Evolutionary conservation across 2,329 filamentous ascomycete genomes (phyloP).

Genomic region (Hypoxylon sp.): DNA sequence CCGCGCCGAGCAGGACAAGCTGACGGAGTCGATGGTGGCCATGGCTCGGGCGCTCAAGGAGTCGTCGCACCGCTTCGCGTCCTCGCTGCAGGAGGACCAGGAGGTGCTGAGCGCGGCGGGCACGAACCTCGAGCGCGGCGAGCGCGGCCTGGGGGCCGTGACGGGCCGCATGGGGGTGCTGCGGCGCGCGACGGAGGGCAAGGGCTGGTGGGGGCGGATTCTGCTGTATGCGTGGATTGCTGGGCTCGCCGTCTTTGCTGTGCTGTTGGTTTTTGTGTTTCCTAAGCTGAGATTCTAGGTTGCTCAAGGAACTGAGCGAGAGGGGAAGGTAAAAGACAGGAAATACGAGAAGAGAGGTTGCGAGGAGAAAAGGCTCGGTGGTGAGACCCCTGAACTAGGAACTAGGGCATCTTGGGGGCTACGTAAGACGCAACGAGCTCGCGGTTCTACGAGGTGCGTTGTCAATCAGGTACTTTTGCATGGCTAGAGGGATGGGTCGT

Average conservation of each 20-base stretch:
- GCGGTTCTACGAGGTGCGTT: constrained; percentile 25
- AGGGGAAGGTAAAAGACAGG: background rate
- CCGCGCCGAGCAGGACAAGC: constrained; percentile 82
- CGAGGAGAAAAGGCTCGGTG: background rate
- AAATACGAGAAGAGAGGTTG: background rate
- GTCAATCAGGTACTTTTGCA: constrained; percentile 8
- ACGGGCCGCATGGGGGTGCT: constrained; percentile 82
- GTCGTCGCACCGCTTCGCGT: constrained; percentile 78
- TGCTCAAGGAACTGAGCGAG: background rate
- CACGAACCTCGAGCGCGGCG: constrained; percentile 81
- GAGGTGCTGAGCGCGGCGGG: constrained; percentile 78
- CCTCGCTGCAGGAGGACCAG: constrained; percentile 78
- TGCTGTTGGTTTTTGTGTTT: constrained; percentile 85
- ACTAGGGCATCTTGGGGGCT: background rate
- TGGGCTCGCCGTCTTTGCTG: constrained; percentile 80
- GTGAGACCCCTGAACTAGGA: background rate
- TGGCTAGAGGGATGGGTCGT: constrained; percentile 13
- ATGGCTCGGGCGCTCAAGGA: constrained; percentile 84
- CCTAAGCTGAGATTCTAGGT: constrained; percentile 86
- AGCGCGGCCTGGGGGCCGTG: constrained; percentile 80
- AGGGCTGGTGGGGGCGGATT: constrained; percentile 87
- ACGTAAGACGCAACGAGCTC: constrained; percentile 2
- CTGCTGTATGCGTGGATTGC: constrained; percentile 87
- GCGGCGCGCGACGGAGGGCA: constrained; percentile 84
- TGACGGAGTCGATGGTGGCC: constrained; percentile 83